Evolutionary conservation across 192 early-diverging fungal species (phyloP).

Genomic region (Rhizophlyctis rosea): DNA sequence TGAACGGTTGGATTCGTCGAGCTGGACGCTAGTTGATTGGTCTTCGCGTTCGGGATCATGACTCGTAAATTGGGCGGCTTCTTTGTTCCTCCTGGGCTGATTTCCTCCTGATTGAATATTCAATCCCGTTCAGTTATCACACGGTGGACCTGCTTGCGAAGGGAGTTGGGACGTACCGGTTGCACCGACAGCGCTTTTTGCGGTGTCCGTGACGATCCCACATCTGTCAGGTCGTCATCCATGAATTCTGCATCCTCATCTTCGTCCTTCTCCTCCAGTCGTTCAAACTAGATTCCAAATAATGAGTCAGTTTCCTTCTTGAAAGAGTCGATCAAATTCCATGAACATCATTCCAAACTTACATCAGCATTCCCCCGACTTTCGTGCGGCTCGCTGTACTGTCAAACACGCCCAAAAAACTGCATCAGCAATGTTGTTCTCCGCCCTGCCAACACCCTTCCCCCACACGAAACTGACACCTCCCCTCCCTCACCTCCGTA

Average conservation of each 20-base stretch:
- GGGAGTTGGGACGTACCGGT: background rate
- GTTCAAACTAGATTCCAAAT: background rate
- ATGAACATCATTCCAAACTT: background rate
- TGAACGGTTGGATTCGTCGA: too few relatives aligned
- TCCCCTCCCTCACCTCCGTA: conserved; percentile 61
- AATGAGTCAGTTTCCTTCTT: background rate
- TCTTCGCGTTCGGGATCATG: background rate
- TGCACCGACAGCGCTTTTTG: background rate
- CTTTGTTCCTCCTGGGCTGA: background rate
- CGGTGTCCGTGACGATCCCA: too few relatives aligned
- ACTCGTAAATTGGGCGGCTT: background rate
- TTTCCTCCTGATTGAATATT: background rate
- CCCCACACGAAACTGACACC: too few relatives aligned
- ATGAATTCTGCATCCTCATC: background rate
- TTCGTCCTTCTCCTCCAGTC: background rate
- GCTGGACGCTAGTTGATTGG: too few relatives aligned
- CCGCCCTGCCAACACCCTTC: too few relatives aligned
- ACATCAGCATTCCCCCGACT: background rate
- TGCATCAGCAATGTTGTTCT: too few relatives aligned
- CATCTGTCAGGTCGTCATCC: too few relatives aligned
- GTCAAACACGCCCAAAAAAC: background rate
- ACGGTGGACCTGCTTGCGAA: background rate
- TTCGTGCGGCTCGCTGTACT: background rate
- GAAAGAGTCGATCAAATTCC: background rate
- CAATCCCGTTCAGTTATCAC: background rate